Conservation (phyloP, 2,329 filamentous ascomycete species). For the Mycosphaerella sp. region DNA sequence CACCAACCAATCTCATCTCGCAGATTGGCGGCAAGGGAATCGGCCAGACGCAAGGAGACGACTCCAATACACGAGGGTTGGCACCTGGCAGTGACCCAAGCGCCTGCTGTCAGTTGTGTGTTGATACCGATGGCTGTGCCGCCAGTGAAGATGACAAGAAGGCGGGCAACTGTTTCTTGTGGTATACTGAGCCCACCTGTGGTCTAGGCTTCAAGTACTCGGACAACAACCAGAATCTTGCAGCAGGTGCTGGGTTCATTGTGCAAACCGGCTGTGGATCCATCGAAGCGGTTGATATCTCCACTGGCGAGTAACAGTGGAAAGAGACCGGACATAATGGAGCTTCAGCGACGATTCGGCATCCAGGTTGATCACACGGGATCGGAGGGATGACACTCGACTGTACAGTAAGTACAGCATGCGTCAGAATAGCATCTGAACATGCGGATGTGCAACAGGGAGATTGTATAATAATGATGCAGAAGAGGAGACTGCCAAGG, state of each 20-base stretch:
- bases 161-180: slow-evolving; percentile 28
- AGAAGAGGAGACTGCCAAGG: slow-evolving; percentile 12
- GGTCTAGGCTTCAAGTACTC: slow-evolving; percentile 25
- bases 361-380: not conserved
- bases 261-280: slow-evolving; percentile 27
- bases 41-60: slow-evolving; percentile 19
- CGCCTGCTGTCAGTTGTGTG: slow-evolving; percentile 27
- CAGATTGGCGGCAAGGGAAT: slow-evolving; percentile 24
- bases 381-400: not conserved
- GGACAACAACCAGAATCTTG: slow-evolving; percentile 19
- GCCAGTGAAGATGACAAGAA: slow-evolving; percentile 25
- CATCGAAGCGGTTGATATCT: slow-evolving; percentile 15
- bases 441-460: slow-evolving; percentile 6
- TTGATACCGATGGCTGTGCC: slow-evolving; percentile 25
- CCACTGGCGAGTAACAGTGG: slow-evolving; percentile 9
- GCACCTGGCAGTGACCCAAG: slow-evolving; percentile 23
- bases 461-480: slow-evolving; percentile 8
- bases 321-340: not conserved
- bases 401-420: not conserved
- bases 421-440: not conserved
- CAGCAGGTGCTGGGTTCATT: slow-evolving; percentile 22
- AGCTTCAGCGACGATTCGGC: not conserved
- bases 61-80: slow-evolving; percentile 23
- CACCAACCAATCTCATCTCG: slow-evolving; percentile 27
- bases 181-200: slow-evolving; percentile 24